Conservation (phyloP, 768 basidiomycete species). For the Brasilioporus rufonigricans region DNA sequence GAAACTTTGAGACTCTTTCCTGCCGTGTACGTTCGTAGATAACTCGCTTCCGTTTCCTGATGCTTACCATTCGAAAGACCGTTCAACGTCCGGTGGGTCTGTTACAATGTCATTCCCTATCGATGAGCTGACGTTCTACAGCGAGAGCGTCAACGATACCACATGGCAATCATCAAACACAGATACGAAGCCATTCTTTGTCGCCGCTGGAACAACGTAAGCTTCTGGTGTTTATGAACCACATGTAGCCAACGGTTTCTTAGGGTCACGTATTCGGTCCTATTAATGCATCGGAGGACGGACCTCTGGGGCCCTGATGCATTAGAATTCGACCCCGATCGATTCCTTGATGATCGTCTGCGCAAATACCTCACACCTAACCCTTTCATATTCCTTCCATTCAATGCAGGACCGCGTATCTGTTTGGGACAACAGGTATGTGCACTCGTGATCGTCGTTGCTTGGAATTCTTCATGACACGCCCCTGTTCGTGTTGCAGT, state of each 20-base stretch:
- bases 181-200: slow-evolving; percentile 28
- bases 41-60: not conserved
- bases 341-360: slow-evolving; percentile 39
- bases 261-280: slow-evolving; percentile 28
- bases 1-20: slow-evolving; percentile 36
- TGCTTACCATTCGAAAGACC: slow-evolving; percentile 16
- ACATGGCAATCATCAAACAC: slow-evolving; percentile 23
- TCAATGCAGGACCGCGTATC: slow-evolving; percentile 21
- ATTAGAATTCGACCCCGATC: slow-evolving; percentile 38
- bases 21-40: slow-evolving; percentile 24
- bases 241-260: not conserved
- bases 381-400: slow-evolving; percentile 41
- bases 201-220: slow-evolving; percentile 25
- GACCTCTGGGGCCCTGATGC: slow-evolving; percentile 40
- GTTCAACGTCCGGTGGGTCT: slow-evolving; percentile 31
- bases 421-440: slow-evolving; percentile 38
- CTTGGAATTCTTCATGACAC: slow-evolving; percentile 3
- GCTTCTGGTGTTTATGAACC: not conserved
- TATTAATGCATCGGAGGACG: slow-evolving; percentile 37
- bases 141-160: slow-evolving; percentile 23
- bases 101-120: not conserved
- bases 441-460: not conserved
- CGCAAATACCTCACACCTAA: slow-evolving; percentile 36
- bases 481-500: slow-evolving; percentile 16
- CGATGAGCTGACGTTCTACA: not conserved